These are phyloP conservation scores for Theileria luwenshuni DNA, from an alignment of 169 alveolate genomes.

Conservation along the genomic window DNA sequence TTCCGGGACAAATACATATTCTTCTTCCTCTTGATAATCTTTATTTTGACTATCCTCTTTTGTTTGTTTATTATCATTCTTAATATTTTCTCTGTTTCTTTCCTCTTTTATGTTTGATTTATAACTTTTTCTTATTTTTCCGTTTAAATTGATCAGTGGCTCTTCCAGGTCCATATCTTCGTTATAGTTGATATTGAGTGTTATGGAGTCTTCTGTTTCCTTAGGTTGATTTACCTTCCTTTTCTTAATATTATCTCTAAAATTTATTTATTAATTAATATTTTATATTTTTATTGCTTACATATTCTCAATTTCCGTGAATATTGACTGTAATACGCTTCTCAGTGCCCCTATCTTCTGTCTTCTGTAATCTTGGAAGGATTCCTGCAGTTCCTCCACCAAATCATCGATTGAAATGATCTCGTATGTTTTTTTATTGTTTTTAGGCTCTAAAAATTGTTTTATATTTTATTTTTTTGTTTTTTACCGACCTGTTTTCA, in stretches of 20 bases:
- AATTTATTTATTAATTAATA: neutral
- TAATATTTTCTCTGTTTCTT: neutral
- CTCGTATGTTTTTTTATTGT: constrained; percentile 5
- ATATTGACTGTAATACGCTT: constrained; percentile 23
- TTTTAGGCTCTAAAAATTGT: constrained; percentile 6
- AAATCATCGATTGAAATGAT: constrained; percentile 22
- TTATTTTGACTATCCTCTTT: constrained; percentile 14
- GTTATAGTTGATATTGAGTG: neutral
- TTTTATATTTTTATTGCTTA: neutral
- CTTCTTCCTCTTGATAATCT: constrained; percentile 1
- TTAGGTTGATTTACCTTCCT: neutral
- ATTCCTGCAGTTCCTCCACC: constrained; percentile 34
- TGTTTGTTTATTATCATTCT: neutral
- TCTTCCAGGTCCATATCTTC: constrained; percentile 26
- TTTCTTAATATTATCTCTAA: constrained; percentile 10
- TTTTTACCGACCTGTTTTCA: constrained; percentile 24
- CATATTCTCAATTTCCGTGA: constrained; percentile 13
- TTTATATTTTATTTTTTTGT: neutral
- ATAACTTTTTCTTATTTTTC: constrained; percentile 19
- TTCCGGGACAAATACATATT: constrained; percentile 53
- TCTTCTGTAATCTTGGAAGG: constrained; percentile 53
- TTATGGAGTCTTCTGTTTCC: neutral
- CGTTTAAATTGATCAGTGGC: constrained; percentile 13
- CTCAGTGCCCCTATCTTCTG: constrained; percentile 58
- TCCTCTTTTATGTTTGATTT: constrained; percentile 9